Conservation (phyloP, 129 eudicot species). For the Scalesia atractyloides region DNA sequence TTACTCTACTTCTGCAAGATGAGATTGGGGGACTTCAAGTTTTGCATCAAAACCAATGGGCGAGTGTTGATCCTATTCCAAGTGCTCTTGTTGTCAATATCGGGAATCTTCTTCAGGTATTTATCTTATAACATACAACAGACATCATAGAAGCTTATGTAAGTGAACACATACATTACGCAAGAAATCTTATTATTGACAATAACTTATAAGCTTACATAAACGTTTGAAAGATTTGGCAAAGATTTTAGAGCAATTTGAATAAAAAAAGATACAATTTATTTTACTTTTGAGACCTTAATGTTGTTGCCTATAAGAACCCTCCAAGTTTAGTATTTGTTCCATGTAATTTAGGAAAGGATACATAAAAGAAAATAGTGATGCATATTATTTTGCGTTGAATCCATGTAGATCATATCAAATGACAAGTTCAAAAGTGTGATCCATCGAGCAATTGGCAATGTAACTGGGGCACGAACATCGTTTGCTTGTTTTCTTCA, state of each 20-base stretch:
- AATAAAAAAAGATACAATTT: too few species aligned
- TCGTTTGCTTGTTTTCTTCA: constrained; percentile 45
- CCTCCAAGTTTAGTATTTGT: too few species aligned
- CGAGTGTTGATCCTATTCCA: constrained; percentile 37
- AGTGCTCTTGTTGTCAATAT: constrained; percentile 46
- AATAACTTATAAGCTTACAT: too few species aligned
- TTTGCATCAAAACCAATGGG: constrained; percentile 46
- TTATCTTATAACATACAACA: neutral
- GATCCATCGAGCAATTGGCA: constrained; percentile 44
- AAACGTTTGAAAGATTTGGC: too few species aligned
- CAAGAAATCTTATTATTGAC: too few species aligned
- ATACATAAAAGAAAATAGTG: neutral
- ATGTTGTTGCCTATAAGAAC: too few species aligned
- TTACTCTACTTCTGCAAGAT: constrained; percentile 50
- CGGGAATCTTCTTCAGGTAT: constrained; percentile 58
- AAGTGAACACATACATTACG: neutral
- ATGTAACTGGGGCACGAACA: constrained; percentile 41
- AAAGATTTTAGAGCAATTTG: too few species aligned
- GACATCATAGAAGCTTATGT: too few species aligned
- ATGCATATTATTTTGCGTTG: constrained; percentile 3
- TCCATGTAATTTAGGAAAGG: neutral
- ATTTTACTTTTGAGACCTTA: too few species aligned
- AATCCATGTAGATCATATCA: constrained; percentile 43
- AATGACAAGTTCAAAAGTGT: constrained; percentile 57
- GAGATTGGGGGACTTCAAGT: constrained; percentile 55